A percentile compares a stretch with the other conserved stretches of the same genome.
Evolutionary conservation across 164 flowering plant species (phyloP).

Genomic region (Liriodendron chinense): DNA sequence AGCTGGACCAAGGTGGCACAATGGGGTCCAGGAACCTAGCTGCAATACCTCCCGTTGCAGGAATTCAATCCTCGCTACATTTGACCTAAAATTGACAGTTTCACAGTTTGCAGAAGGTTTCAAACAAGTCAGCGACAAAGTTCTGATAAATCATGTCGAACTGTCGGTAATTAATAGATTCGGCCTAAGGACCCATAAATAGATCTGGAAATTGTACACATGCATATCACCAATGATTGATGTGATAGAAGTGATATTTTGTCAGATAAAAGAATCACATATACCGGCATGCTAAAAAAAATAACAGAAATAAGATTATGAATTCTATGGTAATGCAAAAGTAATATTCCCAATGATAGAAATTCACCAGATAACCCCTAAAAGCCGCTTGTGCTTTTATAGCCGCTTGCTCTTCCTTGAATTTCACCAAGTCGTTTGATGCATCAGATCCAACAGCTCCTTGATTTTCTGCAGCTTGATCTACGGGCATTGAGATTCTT

Average conservation of each 20-base stretch:
- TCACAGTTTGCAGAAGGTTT: too few species aligned
- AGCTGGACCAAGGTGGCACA: not conserved
- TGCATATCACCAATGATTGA: not conserved
- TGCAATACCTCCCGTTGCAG: too few species aligned
- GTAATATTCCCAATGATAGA: not conserved
- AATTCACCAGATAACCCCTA: conserved; percentile 81
- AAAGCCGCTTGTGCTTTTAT: conserved; percentile 80
- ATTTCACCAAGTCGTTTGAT: conserved; percentile 37
- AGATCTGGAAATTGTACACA: not conserved
- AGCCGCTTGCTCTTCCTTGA: conserved; percentile 57
- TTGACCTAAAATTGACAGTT: too few species aligned
- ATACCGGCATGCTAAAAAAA: not conserved
- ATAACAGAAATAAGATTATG: not conserved
- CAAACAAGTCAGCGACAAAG: too few species aligned
- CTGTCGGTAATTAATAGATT: too few species aligned
- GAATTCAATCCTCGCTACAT: too few species aligned
- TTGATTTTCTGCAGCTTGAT: conserved; percentile 30
- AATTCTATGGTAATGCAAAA: not conserved
- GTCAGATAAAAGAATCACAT: not conserved
- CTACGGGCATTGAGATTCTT: conserved; percentile 14
- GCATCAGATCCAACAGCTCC: conserved; percentile 16
- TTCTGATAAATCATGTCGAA: too few species aligned
- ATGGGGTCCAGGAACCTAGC: not conserved
- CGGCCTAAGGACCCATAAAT: not conserved
- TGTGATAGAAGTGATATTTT: not conserved